Percentiles rank a stretch among this genome's conserved stretches.
These are phyloP conservation scores for Pythium monospermum DNA, from an alignment of 352 stramenopile genomes.

Conservation along the genomic window DNA sequence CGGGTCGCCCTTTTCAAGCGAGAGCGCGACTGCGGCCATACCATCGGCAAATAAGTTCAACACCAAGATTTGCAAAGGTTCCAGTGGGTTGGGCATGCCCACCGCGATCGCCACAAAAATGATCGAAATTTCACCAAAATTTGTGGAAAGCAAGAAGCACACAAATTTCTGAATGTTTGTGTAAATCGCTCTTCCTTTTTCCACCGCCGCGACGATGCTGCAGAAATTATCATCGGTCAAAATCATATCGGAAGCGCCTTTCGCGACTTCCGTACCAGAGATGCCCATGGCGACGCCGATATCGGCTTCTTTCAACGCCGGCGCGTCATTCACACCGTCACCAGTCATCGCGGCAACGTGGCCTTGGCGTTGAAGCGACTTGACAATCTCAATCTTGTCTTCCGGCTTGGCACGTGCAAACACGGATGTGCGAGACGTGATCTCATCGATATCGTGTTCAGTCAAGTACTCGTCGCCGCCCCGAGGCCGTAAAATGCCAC, in stretches of 20 bases:
- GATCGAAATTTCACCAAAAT: constrained; percentile 88
- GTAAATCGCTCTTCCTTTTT: constrained; percentile 92
- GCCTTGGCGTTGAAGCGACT: constrained; percentile 73
- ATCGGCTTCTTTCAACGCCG: constrained; percentile 90
- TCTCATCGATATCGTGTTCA: constrained; percentile 63
- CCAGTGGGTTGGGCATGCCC: constrained; percentile 67
- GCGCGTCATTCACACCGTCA: constrained; percentile 95
- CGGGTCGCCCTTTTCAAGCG: constrained; percentile 30
- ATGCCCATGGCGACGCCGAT: constrained; percentile 93
- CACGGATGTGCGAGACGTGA: constrained; percentile 45
- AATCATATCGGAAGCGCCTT: constrained; percentile 95
- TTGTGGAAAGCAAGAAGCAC: constrained; percentile 93
- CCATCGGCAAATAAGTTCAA: constrained; percentile 94
- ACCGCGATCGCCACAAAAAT: constrained; percentile 33
- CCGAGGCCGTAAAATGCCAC: constrained; percentile 32
- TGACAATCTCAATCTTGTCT: constrained; percentile 59
- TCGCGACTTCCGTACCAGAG: constrained; percentile 92
- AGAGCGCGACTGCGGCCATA: constrained; percentile 32
- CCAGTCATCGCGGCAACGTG: constrained; percentile 88
- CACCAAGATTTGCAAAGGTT: constrained; percentile 93
- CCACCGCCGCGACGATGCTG: constrained; percentile 91
- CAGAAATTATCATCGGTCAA: constrained; percentile 95
- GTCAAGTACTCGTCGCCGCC: constrained; percentile 24
- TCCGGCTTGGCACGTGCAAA: constrained; percentile 87
- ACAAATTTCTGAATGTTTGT: constrained; percentile 95